These are phyloP conservation scores for Lunularia cruciata DNA, from an alignment of 225 moss, liverwort and hornwort genomes.

Conservation along the genomic window DNA sequence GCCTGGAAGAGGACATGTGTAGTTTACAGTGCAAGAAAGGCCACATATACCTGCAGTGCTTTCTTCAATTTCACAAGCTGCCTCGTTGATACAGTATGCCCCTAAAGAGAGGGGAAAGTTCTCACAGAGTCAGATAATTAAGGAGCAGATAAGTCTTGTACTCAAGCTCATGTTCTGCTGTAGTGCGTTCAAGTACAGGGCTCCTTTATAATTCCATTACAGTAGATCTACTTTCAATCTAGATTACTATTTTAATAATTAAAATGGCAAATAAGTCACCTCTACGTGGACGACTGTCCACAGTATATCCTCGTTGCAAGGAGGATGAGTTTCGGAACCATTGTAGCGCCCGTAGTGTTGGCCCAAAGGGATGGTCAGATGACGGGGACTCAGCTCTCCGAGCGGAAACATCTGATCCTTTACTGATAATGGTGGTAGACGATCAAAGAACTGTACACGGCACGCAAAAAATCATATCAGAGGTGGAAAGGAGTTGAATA, in stretches of 20 bases:
- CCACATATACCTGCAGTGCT: slow-evolving; percentile 7
- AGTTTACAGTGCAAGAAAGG: too few relatives aligned
- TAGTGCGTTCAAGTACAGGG: too few relatives aligned
- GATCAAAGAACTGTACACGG: slow-evolving; percentile 13
- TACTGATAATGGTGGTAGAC: slow-evolving; percentile 15
- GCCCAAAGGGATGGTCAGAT: slow-evolving; percentile 19
- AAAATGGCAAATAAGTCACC: not conserved
- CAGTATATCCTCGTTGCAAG: slow-evolving; percentile 21
- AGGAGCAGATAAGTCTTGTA: not conserved
- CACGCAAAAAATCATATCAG: not conserved
- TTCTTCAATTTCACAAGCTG: slow-evolving; percentile 24
- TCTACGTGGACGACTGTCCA: slow-evolving; percentile 25
- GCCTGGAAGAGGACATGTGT: too few relatives aligned
- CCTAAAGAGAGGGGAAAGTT: not conserved
- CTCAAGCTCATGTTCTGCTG: too few relatives aligned
- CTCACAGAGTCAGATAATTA: too few relatives aligned
- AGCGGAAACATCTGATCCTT: slow-evolving; percentile 13
- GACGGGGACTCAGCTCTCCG: slow-evolving; percentile 13
- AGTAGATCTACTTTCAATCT: too few relatives aligned
- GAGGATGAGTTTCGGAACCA: slow-evolving; percentile 28
- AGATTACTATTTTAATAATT: too few relatives aligned
- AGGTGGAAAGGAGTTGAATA: not conserved
- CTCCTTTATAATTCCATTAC: too few relatives aligned
- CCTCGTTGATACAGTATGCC: slow-evolving; percentile 20
- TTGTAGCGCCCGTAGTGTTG: slow-evolving; percentile 24